A percentile compares a stretch with the other conserved stretches of the same genome.
Evolutionary conservation across 768 basidiomycete genomes (phyloP).

Genomic region (Mycena belliarum): DNA sequence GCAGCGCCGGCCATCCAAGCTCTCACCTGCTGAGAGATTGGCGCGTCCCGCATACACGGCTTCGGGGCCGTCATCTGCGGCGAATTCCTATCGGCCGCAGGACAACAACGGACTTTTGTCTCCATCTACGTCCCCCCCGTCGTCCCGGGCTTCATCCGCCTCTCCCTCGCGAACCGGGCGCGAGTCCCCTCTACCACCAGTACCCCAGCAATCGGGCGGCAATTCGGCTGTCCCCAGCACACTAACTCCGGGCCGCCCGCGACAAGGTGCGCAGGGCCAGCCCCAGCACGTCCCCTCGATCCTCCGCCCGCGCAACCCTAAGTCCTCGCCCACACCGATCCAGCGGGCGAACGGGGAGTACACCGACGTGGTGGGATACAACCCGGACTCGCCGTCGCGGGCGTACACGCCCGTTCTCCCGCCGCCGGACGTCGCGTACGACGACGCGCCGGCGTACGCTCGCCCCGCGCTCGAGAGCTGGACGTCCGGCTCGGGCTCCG

Average conservation of each 20-base stretch:
- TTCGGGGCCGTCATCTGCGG: neutral
- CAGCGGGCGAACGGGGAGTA: constrained; percentile 19
- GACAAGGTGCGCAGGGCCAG: neutral
- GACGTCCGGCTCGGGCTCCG: constrained; percentile 7
- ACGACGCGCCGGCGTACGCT: neutral
- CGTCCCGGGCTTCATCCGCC: constrained; percentile 22
- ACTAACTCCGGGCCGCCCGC: constrained; percentile 24
- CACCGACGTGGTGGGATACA: constrained; percentile 3
- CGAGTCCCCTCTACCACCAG: constrained; percentile 41
- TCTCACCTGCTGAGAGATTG: constrained; percentile 52
- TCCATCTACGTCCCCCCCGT: constrained; percentile 27
- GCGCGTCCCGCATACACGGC: constrained; percentile 37
- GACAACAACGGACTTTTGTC: constrained; percentile 18
- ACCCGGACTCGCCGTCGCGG: constrained; percentile 1
- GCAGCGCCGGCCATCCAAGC: constrained; percentile 53
- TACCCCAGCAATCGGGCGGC: constrained; percentile 31
- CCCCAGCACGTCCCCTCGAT: constrained; percentile 36
- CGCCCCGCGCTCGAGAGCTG: constrained; percentile 9
- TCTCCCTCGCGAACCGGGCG: constrained; percentile 22
- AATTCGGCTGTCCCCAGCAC: constrained; percentile 22
- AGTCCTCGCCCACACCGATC: constrained; percentile 23
- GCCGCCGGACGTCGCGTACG: constrained; percentile 4
- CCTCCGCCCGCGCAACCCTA: constrained; percentile 43
- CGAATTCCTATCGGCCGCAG: neutral
- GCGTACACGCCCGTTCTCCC: constrained; percentile 15